Percentiles rank a stretch among this genome's conserved stretches.
Evolutionary conservation across 2,329 filamentous ascomycete species (phyloP).

Genomic region (Coniochaeta pulveracea): DNA sequence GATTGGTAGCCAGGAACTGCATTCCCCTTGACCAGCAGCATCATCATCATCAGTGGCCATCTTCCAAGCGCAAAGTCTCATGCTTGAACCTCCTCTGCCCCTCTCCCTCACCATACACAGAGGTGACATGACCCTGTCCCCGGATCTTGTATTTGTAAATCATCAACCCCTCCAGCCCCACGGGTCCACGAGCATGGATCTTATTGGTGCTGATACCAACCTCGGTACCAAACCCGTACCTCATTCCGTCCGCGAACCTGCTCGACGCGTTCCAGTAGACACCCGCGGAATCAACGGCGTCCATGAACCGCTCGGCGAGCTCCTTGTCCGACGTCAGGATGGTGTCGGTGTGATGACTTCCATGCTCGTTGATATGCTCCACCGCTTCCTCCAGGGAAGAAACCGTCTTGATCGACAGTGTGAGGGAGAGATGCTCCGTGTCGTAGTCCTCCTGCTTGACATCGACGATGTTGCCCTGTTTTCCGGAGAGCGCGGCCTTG

Average conservation of each 20-base stretch:
- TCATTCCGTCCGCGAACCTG: conserved; percentile 90
- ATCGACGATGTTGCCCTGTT: conserved; percentile 42
- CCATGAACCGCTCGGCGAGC: conserved; percentile 73
- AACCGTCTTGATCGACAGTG: conserved; percentile 75
- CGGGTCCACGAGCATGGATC: conserved; percentile 87
- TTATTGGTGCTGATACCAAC: conserved; percentile 99
- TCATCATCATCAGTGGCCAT: too few relatives aligned
- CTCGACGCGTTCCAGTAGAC: conserved; percentile 97
- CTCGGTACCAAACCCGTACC: conserved; percentile 95
- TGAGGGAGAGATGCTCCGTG: conserved; percentile 82
- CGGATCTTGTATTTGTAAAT: conserved; percentile 95
- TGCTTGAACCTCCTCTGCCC: conserved; percentile 49
- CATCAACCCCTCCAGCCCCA: conserved; percentile 86
- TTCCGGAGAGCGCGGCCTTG: conserved; percentile 47
- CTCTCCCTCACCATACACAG: conserved; percentile 57
- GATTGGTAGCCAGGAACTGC: too few relatives aligned
- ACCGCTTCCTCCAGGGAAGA: conserved; percentile 59
- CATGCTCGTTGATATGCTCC: conserved; percentile 81
- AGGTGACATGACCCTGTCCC: conserved; percentile 72
- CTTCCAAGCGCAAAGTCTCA: conserved; percentile 29
- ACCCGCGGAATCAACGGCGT: conserved; percentile 74
- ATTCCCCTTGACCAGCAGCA: too few relatives aligned
- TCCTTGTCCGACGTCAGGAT: conserved; percentile 64
- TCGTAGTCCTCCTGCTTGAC: conserved; percentile 63
- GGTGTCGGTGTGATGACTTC: conserved; percentile 86